phyloP scores from a whole-genome alignment of 768 basidiomycete species.

The Trametes villosa region DNA sequence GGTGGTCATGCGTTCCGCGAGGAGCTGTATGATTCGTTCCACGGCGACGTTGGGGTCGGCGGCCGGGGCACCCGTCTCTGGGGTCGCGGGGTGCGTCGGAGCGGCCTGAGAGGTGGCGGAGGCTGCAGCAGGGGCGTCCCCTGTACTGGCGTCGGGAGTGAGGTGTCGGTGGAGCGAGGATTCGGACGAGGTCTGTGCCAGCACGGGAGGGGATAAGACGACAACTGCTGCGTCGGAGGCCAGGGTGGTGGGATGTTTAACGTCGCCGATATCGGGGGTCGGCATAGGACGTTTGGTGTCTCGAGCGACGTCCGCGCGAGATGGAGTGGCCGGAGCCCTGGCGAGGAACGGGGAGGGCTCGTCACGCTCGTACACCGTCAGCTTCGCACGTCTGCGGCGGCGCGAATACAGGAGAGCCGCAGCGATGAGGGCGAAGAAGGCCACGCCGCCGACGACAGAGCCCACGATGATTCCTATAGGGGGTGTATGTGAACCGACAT shows the following conservation, averaged over 20 bases:
- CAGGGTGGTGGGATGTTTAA: too few relatives aligned
- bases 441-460: slow-evolving; percentile 18
- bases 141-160: too few relatives aligned
- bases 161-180: too few relatives aligned
- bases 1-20: slow-evolving; percentile 14
- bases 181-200: too few relatives aligned
- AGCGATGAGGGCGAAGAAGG: slow-evolving; percentile 10
- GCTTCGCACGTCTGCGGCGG: not conserved
- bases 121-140: too few relatives aligned
- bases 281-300: not conserved
- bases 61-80: not conserved
- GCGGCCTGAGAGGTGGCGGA: not conserved
- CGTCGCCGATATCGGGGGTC: too few relatives aligned
- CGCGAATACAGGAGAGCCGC: not conserved
- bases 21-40: slow-evolving; percentile 14
- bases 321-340: not conserved
- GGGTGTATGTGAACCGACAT: too few relatives aligned
- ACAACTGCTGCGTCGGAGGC: not conserved
- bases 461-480: slow-evolving; percentile 30
- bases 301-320: not conserved
- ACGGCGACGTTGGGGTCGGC: not conserved
- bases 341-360: not conserved
- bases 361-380: not conserved
- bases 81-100: not conserved
- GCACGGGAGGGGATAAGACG: too few relatives aligned